Percentiles rank a stretch among this genome's conserved stretches.
Evolutionary conservation across 805 yeast genomes (phyloP).

Genomic region (Barnettozyma wickerhamii): DNA sequence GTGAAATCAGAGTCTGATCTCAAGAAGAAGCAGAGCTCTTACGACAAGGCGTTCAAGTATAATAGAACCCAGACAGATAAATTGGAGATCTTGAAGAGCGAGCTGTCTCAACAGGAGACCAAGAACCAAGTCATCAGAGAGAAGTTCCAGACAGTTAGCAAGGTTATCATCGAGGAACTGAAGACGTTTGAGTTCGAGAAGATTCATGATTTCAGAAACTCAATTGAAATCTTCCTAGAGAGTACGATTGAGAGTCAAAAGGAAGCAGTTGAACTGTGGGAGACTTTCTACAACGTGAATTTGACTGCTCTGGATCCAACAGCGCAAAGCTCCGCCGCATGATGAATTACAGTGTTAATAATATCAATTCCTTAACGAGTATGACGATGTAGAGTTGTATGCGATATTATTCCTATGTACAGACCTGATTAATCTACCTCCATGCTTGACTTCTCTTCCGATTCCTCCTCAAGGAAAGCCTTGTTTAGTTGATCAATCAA

Average conservation of each 20-base stretch:
- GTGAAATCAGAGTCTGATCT: conserved; percentile 47
- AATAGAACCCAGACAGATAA: conserved; percentile 61
- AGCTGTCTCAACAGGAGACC: conserved; percentile 50
- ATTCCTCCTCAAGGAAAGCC: conserved; percentile 28
- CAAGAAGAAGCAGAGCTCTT: conserved; percentile 40
- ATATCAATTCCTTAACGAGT: too few species aligned
- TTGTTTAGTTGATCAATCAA: conserved; percentile 26
- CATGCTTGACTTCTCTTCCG: conserved; percentile 17
- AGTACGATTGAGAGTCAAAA: conserved; percentile 90
- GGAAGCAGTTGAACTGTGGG: conserved; percentile 86
- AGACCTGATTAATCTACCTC: conserved; percentile 6
- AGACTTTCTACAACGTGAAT: conserved; percentile 69
- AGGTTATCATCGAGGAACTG: conserved; percentile 64
- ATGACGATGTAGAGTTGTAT: too few species aligned
- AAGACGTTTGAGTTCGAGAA: conserved; percentile 66
- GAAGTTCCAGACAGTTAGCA: conserved; percentile 60
- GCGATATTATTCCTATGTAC: too few species aligned
- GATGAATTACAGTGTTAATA: too few species aligned
- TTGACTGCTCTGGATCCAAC: conserved; percentile 14
- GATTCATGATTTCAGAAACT: conserved; percentile 78
- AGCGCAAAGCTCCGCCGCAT: neutral
- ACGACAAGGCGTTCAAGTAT: conserved; percentile 42
- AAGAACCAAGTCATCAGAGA: conserved; percentile 50
- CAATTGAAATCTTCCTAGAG: conserved; percentile 87
- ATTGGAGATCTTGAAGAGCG: conserved; percentile 50